phyloP scores from a whole-genome alignment of 495 filamentous ascomycete species.

The Sordaria brevicollis region DNA sequence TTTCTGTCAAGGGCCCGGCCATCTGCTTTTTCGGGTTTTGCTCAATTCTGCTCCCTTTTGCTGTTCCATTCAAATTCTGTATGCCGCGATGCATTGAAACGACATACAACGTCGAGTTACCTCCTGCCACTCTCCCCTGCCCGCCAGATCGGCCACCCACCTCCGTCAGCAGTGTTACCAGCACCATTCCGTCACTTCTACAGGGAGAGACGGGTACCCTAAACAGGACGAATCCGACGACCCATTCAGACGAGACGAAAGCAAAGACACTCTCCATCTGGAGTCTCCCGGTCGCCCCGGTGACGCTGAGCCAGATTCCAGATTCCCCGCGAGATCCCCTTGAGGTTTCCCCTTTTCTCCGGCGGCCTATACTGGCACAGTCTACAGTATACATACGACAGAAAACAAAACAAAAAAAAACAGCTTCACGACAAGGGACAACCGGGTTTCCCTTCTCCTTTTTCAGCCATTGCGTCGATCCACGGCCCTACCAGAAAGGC shows the following conservation, averaged over 20 bases:
- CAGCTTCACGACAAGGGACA: neutral
- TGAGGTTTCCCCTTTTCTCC: neutral
- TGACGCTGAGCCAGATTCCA: neutral
- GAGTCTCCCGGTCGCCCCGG: neutral
- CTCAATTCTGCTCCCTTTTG: too few relatives aligned
- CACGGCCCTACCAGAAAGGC: neutral
- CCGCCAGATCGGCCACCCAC: neutral
- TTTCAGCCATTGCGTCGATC: neutral
- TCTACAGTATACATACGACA: neutral
- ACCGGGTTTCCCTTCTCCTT: neutral
- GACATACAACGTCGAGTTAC: neutral
- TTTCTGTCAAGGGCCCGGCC: neutral
- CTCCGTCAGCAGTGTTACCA: neutral
- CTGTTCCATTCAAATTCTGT: neutral
- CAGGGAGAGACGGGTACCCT: neutral
- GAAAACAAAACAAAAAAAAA: neutral
- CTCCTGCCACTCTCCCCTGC: neutral
- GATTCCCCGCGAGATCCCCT: neutral
- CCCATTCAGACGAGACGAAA: neutral
- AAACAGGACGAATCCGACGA: neutral
- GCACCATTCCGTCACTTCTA: neutral
- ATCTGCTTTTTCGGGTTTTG: neutral
- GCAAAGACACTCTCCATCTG: neutral
- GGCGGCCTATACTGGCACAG: neutral
- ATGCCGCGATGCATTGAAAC: neutral